Evolutionary conservation across 2,329 filamentous ascomycete genomes (phyloP).

Genomic region (Plectosphaerella sp.): DNA sequence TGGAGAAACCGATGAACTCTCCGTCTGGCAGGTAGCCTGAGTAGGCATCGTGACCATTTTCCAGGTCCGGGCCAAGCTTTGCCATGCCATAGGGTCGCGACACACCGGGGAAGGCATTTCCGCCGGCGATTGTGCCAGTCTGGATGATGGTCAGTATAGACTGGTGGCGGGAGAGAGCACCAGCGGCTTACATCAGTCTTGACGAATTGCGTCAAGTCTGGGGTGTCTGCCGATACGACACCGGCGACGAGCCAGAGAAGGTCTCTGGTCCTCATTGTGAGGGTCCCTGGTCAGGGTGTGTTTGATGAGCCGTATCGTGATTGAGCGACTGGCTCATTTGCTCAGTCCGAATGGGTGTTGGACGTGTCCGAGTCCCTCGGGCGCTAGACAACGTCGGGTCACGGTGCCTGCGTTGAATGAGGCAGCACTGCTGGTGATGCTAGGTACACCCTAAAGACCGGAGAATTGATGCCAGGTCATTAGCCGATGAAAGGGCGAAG

Average conservation of each 20-base stretch:
- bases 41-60: slow-evolving; percentile 44
- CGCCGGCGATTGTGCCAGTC: slow-evolving; percentile 40
- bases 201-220: slow-evolving; percentile 26
- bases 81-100: slow-evolving; percentile 42
- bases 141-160: slow-evolving; percentile 16
- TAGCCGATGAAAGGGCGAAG: too few relatives aligned
- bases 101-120: slow-evolving; percentile 47
- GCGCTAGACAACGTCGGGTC: too few relatives aligned
- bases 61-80: slow-evolving; percentile 45
- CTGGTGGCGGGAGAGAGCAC: not conserved
- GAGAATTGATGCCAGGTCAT: too few relatives aligned
- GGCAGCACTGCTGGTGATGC: too few relatives aligned
- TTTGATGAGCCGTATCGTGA: too few relatives aligned
- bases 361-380: too few relatives aligned
- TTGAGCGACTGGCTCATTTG: too few relatives aligned
- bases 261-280: not conserved
- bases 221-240: slow-evolving; percentile 4
- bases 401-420: too few relatives aligned
- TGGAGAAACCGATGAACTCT: slow-evolving; percentile 54
- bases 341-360: too few relatives aligned
- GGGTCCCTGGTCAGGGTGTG: too few relatives aligned
- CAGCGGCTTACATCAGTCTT: slow-evolving; percentile 24
- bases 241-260: slow-evolving; percentile 4
- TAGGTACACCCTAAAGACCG: too few relatives aligned
- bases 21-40: slow-evolving; percentile 47